Base-by-base conservation (phyloP, 768 basidiomycete genomes). In the Inosperma sp. region DNA sequence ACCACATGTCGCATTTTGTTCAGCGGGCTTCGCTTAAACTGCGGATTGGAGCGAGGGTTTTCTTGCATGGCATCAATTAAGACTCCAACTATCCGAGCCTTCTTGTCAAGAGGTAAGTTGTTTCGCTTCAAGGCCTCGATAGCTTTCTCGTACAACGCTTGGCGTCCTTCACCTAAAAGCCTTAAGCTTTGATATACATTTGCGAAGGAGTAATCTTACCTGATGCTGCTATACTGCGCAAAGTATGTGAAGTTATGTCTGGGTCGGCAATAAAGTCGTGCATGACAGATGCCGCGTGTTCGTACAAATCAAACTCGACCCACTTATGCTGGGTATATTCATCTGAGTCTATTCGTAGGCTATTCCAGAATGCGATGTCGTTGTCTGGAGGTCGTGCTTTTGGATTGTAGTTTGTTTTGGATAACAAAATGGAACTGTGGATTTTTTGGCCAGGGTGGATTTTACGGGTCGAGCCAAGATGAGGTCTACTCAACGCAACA, bases 381-480 rank as follows among this genome's bases (percentile, higher is more conserved):
- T 48, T 35, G 9, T 40, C 19, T 3, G 35, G 34, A n/a, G 51
- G 55, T 31, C 42, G 53, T 9, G 57, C 57, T 35, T 43, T 61
- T 5, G 59, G 57, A 4, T 9, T 48, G 27, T 61, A 58, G 9
- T 13, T 16, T 29, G 45, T 17, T 2, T 47, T 19, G 5, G 49
- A 26, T 42, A 51, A 27, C 2, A 51, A 19, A 13, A 58, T 17
- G 4, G 59, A 58, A 16, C 48, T 52, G 22, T 61, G 59, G 1
- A 61, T 55, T 30, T 59, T 61, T 25, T 61, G 59, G 0, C 55
- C 55, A 1, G 26, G 13, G 8, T 61, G 57, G 9, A 61, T 55
- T 41, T 55, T 57, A 8, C 59, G 57, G 14, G 22, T 12, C 3
- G 48, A 31, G 0, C 59, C 59, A 26, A 49, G 37, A 46, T 61